These are phyloP conservation scores for Termitomyces bulborhizus DNA, from an alignment of 768 basidiomycete genomes.

Conservation along the genomic window DNA sequence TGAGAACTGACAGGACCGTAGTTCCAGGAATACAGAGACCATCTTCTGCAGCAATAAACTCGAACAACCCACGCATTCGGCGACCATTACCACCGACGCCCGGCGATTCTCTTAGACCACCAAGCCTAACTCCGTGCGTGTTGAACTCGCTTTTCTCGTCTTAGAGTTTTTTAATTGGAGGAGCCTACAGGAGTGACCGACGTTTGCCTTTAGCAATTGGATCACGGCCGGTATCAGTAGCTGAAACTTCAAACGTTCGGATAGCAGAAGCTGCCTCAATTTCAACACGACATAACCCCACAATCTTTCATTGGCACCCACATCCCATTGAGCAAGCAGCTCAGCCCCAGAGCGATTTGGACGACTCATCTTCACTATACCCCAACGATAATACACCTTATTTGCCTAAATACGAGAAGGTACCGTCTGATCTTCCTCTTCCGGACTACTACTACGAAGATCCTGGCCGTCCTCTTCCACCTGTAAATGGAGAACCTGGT, in stretches of 20 bases:
- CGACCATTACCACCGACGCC: constrained; percentile 23
- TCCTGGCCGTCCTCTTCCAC: not conserved
- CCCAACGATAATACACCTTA: constrained; percentile 7
- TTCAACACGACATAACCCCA: not conserved
- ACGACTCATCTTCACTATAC: constrained; percentile 14
- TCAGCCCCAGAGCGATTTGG: not conserved
- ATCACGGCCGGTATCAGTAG: constrained; percentile 3
- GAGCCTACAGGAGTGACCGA: constrained; percentile 4
- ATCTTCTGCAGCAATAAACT: constrained; percentile 11
- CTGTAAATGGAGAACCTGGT: not conserved
- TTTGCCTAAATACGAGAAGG: constrained; percentile 7
- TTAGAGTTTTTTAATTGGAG: not conserved
- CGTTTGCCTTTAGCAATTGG: constrained; percentile 5
- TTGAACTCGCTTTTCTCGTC: not conserved
- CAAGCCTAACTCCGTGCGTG: constrained; percentile 11
- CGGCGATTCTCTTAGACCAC: constrained; percentile 6
- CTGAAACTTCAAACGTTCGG: not conserved
- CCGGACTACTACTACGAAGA: constrained; percentile 4
- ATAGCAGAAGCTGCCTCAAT: not conserved
- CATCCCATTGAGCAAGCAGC: not conserved
- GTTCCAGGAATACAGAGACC: constrained; percentile 10
- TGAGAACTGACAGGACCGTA: not conserved
- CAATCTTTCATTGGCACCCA: constrained; percentile 3
- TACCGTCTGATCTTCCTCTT: constrained; percentile 1
- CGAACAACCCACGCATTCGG: constrained; percentile 10